Percentiles rank a stretch among this genome's conserved stretches.
Evolutionary conservation across 2,329 filamentous ascomycete genomes (phyloP).

Genomic region (Ceratocystiopsis brevicomis): DNA sequence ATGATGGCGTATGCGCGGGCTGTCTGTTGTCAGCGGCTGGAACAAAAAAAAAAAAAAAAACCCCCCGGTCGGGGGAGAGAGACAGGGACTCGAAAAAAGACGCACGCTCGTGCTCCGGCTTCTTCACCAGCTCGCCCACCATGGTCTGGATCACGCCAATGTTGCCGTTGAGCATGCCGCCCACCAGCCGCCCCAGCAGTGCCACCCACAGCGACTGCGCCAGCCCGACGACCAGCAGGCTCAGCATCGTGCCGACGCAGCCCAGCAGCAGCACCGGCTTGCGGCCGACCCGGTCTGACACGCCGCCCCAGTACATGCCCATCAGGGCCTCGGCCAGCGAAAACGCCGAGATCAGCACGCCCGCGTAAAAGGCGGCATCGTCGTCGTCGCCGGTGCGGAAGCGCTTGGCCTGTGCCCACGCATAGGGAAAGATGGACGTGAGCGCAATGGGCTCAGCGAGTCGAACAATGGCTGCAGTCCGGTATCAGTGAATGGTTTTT

Average conservation of each 20-base stretch:
- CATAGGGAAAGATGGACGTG: constrained; percentile 85
- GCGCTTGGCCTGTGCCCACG: constrained; percentile 63
- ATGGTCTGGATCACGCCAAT: constrained; percentile 84
- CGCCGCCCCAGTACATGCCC: constrained; percentile 71
- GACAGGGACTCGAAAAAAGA: constrained; percentile 9
- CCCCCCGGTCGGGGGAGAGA: too few relatives aligned
- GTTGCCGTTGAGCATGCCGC: constrained; percentile 76
- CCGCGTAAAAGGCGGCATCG: constrained; percentile 75
- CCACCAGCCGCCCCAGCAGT: constrained; percentile 53
- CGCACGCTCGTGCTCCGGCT: constrained; percentile 71
- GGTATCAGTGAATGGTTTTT: background rate
- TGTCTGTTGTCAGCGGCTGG: constrained; percentile 19
- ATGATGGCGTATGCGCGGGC: constrained; percentile 76
- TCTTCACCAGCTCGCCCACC: constrained; percentile 72
- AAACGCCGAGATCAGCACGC: constrained; percentile 72
- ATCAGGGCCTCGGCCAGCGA: constrained; percentile 66
- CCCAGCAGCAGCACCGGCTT: constrained; percentile 73
- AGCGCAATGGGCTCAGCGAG: constrained; percentile 84
- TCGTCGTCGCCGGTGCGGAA: constrained; percentile 53
- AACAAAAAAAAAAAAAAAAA: too few relatives aligned
- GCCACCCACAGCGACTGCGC: constrained; percentile 72
- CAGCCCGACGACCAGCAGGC: constrained; percentile 67
- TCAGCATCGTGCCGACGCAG: constrained; percentile 64
- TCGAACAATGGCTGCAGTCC: constrained; percentile 58
- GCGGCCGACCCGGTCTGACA: constrained; percentile 66